These are phyloP conservation scores for Kluyveromyces dobzhanskii DNA, from an alignment of 805 yeast species.

Conservation along the genomic window DNA sequence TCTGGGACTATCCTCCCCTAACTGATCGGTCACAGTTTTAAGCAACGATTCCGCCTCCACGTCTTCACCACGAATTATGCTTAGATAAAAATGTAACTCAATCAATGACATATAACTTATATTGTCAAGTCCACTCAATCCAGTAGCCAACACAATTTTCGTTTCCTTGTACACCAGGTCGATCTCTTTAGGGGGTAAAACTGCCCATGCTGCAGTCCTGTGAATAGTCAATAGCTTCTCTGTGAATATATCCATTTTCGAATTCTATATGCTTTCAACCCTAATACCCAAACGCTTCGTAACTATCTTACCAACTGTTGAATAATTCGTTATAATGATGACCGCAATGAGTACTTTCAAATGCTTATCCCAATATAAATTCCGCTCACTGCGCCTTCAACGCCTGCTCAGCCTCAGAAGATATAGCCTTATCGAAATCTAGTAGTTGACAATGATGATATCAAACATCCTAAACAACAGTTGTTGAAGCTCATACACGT, in stretches of 20 bases:
- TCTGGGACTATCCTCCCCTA: conserved; percentile 39
- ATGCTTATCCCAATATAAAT: too few species aligned
- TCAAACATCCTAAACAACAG: too few species aligned
- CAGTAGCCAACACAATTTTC: conserved; percentile 15
- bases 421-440: too few species aligned
- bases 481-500: too few species aligned
- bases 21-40: conserved; percentile 58
- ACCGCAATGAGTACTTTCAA: too few species aligned
- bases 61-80: conserved; percentile 56
- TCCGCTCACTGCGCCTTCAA: too few species aligned
- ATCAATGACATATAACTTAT: conserved; percentile 46
- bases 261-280: too few species aligned
- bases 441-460: too few species aligned
- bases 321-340: too few species aligned
- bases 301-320: too few species aligned
- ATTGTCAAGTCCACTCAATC: conserved; percentile 22
- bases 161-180: conserved; percentile 33
- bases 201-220: conserved; percentile 42
- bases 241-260: conserved; percentile 20
- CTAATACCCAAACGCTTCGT: too few species aligned
- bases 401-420: too few species aligned
- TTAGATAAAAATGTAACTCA: conserved; percentile 65
- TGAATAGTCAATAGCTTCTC: conserved; percentile 44
- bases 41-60: conserved; percentile 60
- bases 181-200: conserved; percentile 38